Conservation (phyloP, 169 alveolate genomes). For the Nephromyces sp. region DNA sequence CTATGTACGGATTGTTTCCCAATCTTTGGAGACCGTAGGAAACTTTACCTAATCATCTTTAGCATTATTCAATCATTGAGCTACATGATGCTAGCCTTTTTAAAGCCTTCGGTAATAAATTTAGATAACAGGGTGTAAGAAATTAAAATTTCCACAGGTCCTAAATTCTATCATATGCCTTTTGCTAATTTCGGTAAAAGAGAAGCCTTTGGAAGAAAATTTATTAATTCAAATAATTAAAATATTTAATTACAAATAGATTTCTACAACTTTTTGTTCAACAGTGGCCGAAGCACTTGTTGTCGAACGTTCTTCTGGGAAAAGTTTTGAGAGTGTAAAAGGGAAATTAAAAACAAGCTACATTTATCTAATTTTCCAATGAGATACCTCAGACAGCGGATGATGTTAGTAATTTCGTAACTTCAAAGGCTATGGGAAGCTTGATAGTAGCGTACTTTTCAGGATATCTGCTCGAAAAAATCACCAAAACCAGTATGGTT, state of each 20-base stretch:
- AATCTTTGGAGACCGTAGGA: conserved; percentile 59
- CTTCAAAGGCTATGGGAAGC: conserved; percentile 76
- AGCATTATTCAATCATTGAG: conserved; percentile 58
- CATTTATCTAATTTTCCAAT: too few species aligned
- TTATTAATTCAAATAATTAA: too few species aligned
- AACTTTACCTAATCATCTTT: conserved; percentile 62
- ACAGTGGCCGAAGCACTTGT: conserved; percentile 78
- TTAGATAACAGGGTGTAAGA: conserved; percentile 14
- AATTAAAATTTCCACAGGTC: conserved; percentile 32
- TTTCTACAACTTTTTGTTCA: conserved; percentile 63
- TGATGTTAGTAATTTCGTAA: conserved; percentile 73
- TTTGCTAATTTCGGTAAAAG: conserved; percentile 34
- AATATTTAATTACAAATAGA: too few species aligned
- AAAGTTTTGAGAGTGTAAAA: conserved; percentile 23
- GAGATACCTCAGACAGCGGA: conserved; percentile 30
- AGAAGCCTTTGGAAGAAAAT: neutral
- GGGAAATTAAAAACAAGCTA: too few species aligned
- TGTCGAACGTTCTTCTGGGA: conserved; percentile 46
- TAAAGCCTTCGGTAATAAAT: conserved; percentile 39
- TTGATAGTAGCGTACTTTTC: conserved; percentile 83
- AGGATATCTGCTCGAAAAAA: conserved; percentile 75
- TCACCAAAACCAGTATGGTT: conserved; percentile 51
- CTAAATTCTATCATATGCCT: conserved; percentile 32
- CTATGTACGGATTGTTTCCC: conserved; percentile 58
- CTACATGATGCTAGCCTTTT: conserved; percentile 52